Conservation (phyloP, 176 grass and related monocot genomes). For the Aegilops umbellulata region DNA sequence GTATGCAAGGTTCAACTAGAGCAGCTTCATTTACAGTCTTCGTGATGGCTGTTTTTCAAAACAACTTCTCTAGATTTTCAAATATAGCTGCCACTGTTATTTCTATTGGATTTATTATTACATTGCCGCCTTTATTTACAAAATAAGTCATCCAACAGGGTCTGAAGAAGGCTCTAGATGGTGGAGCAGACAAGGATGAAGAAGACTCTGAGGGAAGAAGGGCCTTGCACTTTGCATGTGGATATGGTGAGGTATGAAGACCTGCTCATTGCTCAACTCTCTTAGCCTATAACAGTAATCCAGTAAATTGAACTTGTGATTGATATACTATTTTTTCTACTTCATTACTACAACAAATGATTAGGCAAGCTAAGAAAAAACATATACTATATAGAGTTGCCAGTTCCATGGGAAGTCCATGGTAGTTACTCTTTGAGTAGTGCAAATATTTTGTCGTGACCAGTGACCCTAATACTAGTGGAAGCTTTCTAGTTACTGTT, state of each 20-base stretch:
- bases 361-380: neutral
- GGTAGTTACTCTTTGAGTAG: too few relatives aligned
- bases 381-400: neutral
- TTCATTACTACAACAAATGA: neutral
- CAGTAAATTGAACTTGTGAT: neutral
- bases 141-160: constrained; percentile 36
- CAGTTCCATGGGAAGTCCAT: neutral
- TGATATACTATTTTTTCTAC: neutral
- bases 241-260: constrained; percentile 73
- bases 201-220: constrained; percentile 90
- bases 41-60: neutral
- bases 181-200: constrained; percentile 82
- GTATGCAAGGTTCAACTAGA: neutral
- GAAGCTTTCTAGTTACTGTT: neutral
- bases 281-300: neutral
- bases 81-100: neutral
- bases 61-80: neutral
- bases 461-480: neutral
- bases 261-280: neutral
- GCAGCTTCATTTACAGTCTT: neutral
- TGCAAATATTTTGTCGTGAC: neutral
- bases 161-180: constrained; percentile 83
- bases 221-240: constrained; percentile 98
- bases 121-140: neutral
- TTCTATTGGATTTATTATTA: constrained; percentile 1